A percentile compares a stretch with the other conserved stretches of the same genome.
phyloP scores from a whole-genome alignment of 2,329 filamentous ascomycete genomes.

The Colletotrichum shisoi region DNA sequence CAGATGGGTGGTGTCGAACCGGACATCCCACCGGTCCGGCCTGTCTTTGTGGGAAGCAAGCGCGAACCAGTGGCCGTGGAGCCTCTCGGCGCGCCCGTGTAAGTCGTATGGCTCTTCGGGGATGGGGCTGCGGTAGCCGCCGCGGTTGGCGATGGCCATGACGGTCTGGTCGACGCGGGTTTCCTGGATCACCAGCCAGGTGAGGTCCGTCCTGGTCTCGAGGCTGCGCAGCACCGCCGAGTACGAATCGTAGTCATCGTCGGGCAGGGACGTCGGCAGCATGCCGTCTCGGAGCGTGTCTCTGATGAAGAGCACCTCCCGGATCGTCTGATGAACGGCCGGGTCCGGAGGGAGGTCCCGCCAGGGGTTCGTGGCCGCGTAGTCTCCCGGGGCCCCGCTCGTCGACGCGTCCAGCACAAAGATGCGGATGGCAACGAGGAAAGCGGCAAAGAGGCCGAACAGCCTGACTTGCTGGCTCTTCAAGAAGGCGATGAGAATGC shows the following conservation, averaged over 20 bases:
- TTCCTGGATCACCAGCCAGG: constrained; percentile 34
- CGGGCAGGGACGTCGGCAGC: constrained; percentile 29
- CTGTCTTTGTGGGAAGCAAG: constrained; percentile 22
- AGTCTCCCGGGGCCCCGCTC: background rate
- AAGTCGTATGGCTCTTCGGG: constrained; percentile 35
- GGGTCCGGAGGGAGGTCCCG: constrained; percentile 32
- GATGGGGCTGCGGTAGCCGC: constrained; percentile 26
- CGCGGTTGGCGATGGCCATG: constrained; percentile 32
- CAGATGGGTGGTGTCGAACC: constrained; percentile 26
- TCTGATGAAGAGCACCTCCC: constrained; percentile 29
- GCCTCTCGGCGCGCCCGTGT: constrained; percentile 18
- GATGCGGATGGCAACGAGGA: constrained; percentile 19
- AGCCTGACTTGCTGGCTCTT: constrained; percentile 7
- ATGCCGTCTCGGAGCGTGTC: constrained; percentile 35
- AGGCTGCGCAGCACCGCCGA: constrained; percentile 32
- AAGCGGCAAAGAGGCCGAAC: background rate
- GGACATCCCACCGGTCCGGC: constrained; percentile 25
- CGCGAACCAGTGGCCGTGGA: constrained; percentile 23
- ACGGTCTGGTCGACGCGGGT: constrained; percentile 28
- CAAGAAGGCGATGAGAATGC: background rate
- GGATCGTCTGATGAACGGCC: constrained; percentile 24
- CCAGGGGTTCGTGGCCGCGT: constrained; percentile 34
- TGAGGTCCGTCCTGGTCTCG: constrained; percentile 31
- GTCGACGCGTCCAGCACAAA: constrained; percentile 9
- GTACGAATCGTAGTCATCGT: constrained; percentile 30